phyloP scores from a whole-genome alignment of 805 yeast species.

The Starmerella bacillaris region DNA sequence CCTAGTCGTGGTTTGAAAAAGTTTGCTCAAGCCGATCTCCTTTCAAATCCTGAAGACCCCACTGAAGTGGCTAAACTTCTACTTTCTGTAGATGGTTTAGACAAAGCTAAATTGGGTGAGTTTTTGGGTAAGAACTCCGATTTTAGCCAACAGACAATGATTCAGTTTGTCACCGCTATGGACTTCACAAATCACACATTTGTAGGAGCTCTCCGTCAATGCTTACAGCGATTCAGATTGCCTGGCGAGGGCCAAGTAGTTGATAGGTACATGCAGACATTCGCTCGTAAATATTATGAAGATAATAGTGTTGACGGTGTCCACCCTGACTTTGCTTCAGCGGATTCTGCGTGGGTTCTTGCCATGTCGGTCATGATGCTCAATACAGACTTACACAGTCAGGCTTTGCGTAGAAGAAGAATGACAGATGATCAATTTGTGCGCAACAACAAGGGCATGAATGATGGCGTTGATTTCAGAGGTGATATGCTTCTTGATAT shows the following conservation, averaged over 20 bases:
- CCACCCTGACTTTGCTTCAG: conserved; percentile 45
- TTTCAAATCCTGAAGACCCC: conserved; percentile 39
- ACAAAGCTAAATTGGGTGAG: conserved; percentile 75
- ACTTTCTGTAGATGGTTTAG: conserved; percentile 50
- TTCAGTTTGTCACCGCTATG: conserved; percentile 77
- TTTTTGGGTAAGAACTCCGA: conserved; percentile 79
- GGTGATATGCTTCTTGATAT: conserved; percentile 50
- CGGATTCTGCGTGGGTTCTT: conserved; percentile 83
- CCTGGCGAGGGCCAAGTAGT: conserved; percentile 98
- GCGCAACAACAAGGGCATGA: conserved; percentile 76
- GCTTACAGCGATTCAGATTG: conserved; percentile 72
- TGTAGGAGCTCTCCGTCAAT: conserved; percentile 69
- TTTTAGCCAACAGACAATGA: conserved; percentile 66
- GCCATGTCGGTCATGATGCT: conserved; percentile 84
- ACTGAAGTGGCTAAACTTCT: conserved; percentile 57
- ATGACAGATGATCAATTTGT: conserved; percentile 82
- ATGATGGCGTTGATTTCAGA: conserved; percentile 74
- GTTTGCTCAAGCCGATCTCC: conserved; percentile 45
- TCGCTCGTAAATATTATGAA: conserved; percentile 77
- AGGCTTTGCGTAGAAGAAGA: conserved; percentile 56
- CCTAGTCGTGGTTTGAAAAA: conserved; percentile 63
- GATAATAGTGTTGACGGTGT: conserved; percentile 38
- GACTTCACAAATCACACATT: conserved; percentile 52
- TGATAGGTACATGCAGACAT: conserved; percentile 89
- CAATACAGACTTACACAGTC: conserved; percentile 85